Evolutionary conservation across 2,329 filamentous ascomycete species (phyloP), one percentile per base, ranked within the genome.

Genomic region (Zasmidium angulare): DNA sequence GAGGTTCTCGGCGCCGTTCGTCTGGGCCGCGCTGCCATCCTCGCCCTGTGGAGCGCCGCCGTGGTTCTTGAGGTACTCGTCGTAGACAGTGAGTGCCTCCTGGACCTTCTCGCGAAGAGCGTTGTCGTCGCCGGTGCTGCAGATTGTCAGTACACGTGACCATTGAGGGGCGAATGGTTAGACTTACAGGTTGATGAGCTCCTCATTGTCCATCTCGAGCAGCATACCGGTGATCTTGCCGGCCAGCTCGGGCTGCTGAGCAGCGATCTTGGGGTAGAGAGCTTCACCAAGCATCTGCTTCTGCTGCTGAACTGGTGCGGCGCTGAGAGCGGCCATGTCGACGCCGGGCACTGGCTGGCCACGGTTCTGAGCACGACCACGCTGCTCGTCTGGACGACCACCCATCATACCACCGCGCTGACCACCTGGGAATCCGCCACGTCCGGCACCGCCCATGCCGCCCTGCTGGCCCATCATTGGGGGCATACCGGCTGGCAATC

Each of bases 191-290:
- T 90, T 91, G 74, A 99, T 85, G 71, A 99, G 83, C 82, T 99
- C 95, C 59, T 84, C 77, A 80, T 98, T 98, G 72, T 98, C 95
- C 95, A 99, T 99, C 86, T 99, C 95, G 71, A 99, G 81, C 72
- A 99, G 89, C 95, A 99, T 99, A 80, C 95, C 95, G 63, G 95
- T 99, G 78, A 99, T 98, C 88, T 99, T 99, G 75, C 95, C 95
- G 64, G 95, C 95, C 72, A 99, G 84, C 72, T 97, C 93, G 61
- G 92, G 90, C 82, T 99, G 95, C 79, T 96, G 88, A 68, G 86
- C 87, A 78, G 93, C 88, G 73, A 99, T 98, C 89, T 98, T 99
- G 75, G 95, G 95, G 85, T 98, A 99, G 71, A 99, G 89, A 69
- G 91, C 88, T 82, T 99, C 95, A 77, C 95, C 95, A 56, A 99